Base-by-base conservation (phyloP, 345 rosid genomes). In the Hirschfeldia incana region DNA sequence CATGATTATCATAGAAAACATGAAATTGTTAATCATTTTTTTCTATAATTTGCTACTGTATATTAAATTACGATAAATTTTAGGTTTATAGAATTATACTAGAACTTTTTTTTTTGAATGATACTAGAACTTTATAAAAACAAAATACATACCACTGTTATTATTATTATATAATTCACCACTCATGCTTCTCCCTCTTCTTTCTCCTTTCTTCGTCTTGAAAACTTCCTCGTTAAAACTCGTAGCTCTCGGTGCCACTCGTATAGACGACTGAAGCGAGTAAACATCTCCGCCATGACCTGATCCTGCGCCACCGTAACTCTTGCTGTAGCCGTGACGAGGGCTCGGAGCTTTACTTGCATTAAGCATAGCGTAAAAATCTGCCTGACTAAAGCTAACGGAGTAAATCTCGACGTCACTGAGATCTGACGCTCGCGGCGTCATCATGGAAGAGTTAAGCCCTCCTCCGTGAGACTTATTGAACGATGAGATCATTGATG, bases 351-450 rank as follows among this genome's bases (percentile, higher is more conserved):
- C 89, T 76, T 92, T 92, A 77, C 94, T 87, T 2, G 89, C 85
- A 42, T 81, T 76, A 67, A 92, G 90, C 97, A 90, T 92, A 10
- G 95, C 91, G 72, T 92, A 89, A 70, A 90, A 90, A 76, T 92
- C 95, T 0, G 87, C 82, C 70, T 92, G 97, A 66, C 90, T 92
- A 76, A 92, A 92, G 81, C 97, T 92, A 17, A 88, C 90, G 0
- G 95, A 90, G 70, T 90, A 92, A 29, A 92, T 92, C 83, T 92
- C 97, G 0, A 89, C 93, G 1, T 85, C 90, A 0, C 92, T 92
- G 28, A 92, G 91, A 67, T 92, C 89, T 2, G 97, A 92, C n/a
- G 89, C 91, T 72, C 95, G 82, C 0, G 97, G 97, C 0, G 93
- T 88, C 15, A 70, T 70, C 86, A 89, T 83, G 65, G 91, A 84